Base-by-base conservation (phyloP, 768 basidiomycete species). In the Dioszegia crocea region DNA sequence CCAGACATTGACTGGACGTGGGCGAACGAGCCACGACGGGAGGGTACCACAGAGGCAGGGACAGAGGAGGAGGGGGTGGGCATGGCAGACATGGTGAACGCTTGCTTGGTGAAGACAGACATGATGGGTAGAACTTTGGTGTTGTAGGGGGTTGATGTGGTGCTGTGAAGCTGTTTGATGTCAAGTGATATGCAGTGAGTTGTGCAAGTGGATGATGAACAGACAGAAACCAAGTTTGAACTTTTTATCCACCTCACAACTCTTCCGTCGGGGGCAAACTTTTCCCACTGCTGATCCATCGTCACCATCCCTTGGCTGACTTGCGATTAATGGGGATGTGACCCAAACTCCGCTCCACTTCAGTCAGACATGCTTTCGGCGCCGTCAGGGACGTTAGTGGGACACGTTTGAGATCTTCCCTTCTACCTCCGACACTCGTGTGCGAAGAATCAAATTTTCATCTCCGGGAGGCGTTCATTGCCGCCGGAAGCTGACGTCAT, bases 91-190 rank as follows among this genome's bases (percentile, higher is more conserved):
- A 70, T 73, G 58, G 66, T 66, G 65, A 75, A 75, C 50, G 74
- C 72, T 57, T 74, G 67, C 57, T 66, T 68, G 38, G 71, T 73
- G 69, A 76, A 76, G 47, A 76, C 75, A 63, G 71, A 73, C 75
- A 76, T 76, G 57, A 26, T 41, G 33, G n/a, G n/a, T n/a, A n/a
- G n/a, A n/a, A n/a, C n/a, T 29, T 48, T 49, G 45, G 29, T 43
- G 5, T 27, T 24, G 57, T 33, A 43, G 54, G 26, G 38, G 26
- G 33, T 39, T 38, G 33, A 4, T 9, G 41, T 6, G 33, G 24
- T 45, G 33, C 41, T 30, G 29, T 53, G 51, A 53, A 19, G 36
- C 36, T 23, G 30, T 10, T 14, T 46, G 41, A 43, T 14, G 30
- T 6, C 3, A 48, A 30, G 24, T 30, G 47, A 30, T 4, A 33